Base-by-base conservation (phyloP, 768 basidiomycete genomes). In the Mycena albidolilacea region DNA sequence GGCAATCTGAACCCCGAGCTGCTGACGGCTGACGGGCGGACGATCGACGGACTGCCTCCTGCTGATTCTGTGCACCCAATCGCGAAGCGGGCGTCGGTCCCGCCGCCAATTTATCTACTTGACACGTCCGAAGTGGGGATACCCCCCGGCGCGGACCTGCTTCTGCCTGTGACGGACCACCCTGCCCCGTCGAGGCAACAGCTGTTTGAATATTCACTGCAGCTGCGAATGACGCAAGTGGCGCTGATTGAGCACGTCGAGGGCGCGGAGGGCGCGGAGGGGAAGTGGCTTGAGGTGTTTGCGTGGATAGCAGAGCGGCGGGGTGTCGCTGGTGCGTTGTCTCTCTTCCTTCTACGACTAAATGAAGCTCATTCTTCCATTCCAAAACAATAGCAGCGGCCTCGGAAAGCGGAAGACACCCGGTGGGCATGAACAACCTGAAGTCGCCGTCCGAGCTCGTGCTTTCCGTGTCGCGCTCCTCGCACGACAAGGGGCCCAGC, bases 211-310 rank as follows among this genome's bases (percentile, higher is more conserved):
- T 87, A 92, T 65, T 92, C 93, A 21, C 83, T 98, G 57, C 94
- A 98, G 81, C 81, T 98, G 41, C 87, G 96, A 39, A 94, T 97
- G 89, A 94, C 96, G 0, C 92, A 95, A 78, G 91, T 93, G 60
- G 90, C 92, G 7, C 83, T 98, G 61, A 87, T 88, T 19, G 98
- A 99, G 82, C 89, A 92, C 44, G 88, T 94, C 19, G 93, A 96
- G 46, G 97, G 98, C 0, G 88, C 96, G 0, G 95, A 97, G 77
- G 90, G 91, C 50, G 97, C 96, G 0, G 92, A 93, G 73, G 83
- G 84, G 19, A 91, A 90, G 69, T 97, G 96, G 90, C 85, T 96
- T 17, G 95, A 96, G 37, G 87, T 96, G 9, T 97, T 97, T 80
- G 84, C 89, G 6, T 98, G 94, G 93, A 92, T 96, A 78, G 92